Base-by-base conservation (phyloP, 306 rosid genomes). In the Cercis canadensis region DNA sequence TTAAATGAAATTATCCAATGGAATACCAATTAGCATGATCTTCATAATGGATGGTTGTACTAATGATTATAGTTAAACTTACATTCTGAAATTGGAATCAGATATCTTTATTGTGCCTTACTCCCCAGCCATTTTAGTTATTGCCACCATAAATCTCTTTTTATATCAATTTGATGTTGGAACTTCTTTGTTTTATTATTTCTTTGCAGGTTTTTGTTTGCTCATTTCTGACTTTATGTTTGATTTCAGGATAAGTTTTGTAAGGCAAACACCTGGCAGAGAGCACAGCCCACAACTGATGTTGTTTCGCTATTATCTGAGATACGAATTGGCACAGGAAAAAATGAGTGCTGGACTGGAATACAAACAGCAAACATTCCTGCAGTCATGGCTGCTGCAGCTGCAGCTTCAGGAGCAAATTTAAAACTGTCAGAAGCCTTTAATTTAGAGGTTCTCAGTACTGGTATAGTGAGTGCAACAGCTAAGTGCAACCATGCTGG, bases 401-500 rank as follows among this genome's bases (percentile, higher is more conserved):
- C 97, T 17, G 96, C 99, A 60, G 88, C 99, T 47, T 94, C 99
- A 32, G 97, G 99, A 63, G 95, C 91, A 46, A 89, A 90, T 81
- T 81, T 94, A 82, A 91, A 88, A 81, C 82, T 83, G 40, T 84
- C 91, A 3, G 99, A 94, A 80, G 94, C 96, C 63, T 91, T 94
- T 79, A 94, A 89, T 81, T 77, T 94, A 77, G 99, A 94, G 80
- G 96, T 94, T 74, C 96, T 91, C 66, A 91, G 96, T 80, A 91
- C 97, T 73, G 97, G 97, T 70, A 84, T 86, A 39, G 86, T 83
- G 55, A 83, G 91, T 65, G 96, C 99, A 15, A 94, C 99, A 58
- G 96, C 87, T 57, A 94, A 94, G 77, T 88, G 99, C 80, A 94
- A 94, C 86, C 93, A 91, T 47, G 97, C 96, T 57, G 99, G 99